Percentiles rank a stretch among this genome's conserved stretches.
phyloP scores from a whole-genome alignment of 2,329 filamentous ascomycete genomes.

The Paraphaeosphaeria sporulosa region DNA sequence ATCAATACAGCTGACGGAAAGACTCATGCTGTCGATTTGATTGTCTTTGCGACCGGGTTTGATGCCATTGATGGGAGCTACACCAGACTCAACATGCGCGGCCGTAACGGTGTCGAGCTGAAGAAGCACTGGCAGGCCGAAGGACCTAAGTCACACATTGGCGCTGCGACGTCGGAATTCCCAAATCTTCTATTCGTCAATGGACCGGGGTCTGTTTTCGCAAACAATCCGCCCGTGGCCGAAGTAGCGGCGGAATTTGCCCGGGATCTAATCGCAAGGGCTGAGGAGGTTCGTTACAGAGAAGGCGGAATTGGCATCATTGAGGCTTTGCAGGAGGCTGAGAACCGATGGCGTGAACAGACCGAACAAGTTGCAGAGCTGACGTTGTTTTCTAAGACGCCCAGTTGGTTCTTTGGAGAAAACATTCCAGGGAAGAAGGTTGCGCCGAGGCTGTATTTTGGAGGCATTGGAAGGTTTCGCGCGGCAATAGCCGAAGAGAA shows the following conservation, averaged over 20 bases:
- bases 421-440: slow-evolving; percentile 9
- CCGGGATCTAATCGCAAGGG: not conserved
- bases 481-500: slow-evolving; percentile 2
- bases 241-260: slow-evolving; percentile 2
- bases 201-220: slow-evolving; percentile 2
- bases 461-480: slow-evolving; percentile 2
- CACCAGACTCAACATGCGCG: slow-evolving; percentile 21
- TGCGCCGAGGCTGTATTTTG: slow-evolving; percentile 4
- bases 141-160: slow-evolving; percentile 4
- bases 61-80: slow-evolving; percentile 50
- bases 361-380: not conserved
- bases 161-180: not conserved
- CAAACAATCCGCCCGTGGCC: slow-evolving; percentile 2
- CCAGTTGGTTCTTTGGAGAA: slow-evolving; percentile 5
- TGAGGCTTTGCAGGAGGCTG: not conserved
- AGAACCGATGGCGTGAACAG: not conserved
- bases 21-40: slow-evolving; percentile 45
- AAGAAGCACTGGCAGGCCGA: slow-evolving; percentile 7
- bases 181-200: slow-evolving; percentile 4
- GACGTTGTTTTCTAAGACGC: slow-evolving; percentile 1
- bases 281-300: not conserved
- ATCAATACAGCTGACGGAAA: slow-evolving; percentile 49
- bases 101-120: slow-evolving; percentile 4
- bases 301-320: not conserved
- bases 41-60: slow-evolving; percentile 53